Percentiles rank a stretch among this genome's conserved stretches.
phyloP scores from a whole-genome alignment of 768 basidiomycete species.

The Phaffia australis region DNA sequence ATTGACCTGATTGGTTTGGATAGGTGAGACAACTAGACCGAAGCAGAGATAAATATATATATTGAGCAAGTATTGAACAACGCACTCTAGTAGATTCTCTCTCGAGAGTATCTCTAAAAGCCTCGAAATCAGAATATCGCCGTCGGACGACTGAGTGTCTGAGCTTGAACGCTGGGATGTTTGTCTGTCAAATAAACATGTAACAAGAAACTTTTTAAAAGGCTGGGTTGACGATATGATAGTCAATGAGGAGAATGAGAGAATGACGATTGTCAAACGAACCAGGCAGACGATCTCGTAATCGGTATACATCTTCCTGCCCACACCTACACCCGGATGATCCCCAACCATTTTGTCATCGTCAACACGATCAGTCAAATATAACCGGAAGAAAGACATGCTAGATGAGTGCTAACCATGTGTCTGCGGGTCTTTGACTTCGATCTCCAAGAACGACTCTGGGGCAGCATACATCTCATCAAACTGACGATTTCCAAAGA shows the following conservation, averaged over 20 bases:
- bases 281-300: constrained; percentile 98
- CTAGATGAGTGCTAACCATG: constrained; percentile 55
- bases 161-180: constrained; percentile 97
- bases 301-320: constrained; percentile 98
- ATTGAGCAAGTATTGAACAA: not conserved
- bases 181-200: constrained; percentile 52
- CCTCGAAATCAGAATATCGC: constrained; percentile 87
- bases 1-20: constrained; percentile 46
- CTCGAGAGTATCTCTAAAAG: constrained; percentile 95
- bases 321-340: constrained; percentile 55
- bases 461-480: constrained; percentile 98
- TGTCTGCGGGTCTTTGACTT: constrained; percentile 91
- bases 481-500: constrained; percentile 35
- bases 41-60: no score
- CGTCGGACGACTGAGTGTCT: constrained; percentile 80
- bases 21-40: not conserved
- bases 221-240: not conserved
- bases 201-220: not conserved
- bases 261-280: constrained; percentile 28
- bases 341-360: not conserved
- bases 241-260: not conserved
- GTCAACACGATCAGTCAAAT: not conserved
- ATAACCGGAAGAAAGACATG: not conserved
- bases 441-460: constrained; percentile 77
- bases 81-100: constrained; percentile 76